phyloP scores from a whole-genome alignment of 1,284 basidiomycete genomes.

The Xerocomus amazonicus region DNA sequence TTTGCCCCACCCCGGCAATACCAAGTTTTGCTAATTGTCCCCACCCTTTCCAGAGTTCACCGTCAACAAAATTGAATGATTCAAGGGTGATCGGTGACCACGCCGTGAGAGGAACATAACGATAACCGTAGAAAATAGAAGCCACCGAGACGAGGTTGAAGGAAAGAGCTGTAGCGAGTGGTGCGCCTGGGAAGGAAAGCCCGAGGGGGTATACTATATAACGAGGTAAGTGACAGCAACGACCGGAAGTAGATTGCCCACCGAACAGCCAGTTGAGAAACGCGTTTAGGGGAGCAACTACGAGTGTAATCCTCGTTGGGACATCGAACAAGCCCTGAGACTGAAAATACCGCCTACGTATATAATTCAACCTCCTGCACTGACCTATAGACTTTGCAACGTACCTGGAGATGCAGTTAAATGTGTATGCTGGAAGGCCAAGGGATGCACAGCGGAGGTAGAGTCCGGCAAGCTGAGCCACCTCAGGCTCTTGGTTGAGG shows the following conservation, averaged over 20 bases:
- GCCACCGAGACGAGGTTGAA: conserved; percentile 80
- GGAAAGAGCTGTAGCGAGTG: conserved; percentile 84
- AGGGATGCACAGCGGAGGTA: conserved; percentile 80
- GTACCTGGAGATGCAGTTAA: conserved; percentile 68
- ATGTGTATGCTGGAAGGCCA: conserved; percentile 87
- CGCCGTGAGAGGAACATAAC: conserved; percentile 71
- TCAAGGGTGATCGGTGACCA: conserved; percentile 42
- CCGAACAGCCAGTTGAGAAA: conserved; percentile 86
- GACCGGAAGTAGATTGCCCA: conserved; percentile 25
- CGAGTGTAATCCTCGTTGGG: conserved; percentile 81
- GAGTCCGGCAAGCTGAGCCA: conserved; percentile 73
- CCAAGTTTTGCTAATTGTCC: conserved; percentile 74
- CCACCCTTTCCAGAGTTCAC: conserved; percentile 66
- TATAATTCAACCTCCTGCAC: not conserved
- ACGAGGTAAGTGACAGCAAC: conserved; percentile 6
- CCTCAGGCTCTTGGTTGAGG: conserved; percentile 85
- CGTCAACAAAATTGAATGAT: conserved; percentile 60
- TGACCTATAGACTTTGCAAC: conserved; percentile 10
- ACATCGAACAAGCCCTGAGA: conserved; percentile 85
- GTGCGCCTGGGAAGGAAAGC: conserved; percentile 92
- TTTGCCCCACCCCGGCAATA: conserved; percentile 67
- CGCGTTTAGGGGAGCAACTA: conserved; percentile 86
- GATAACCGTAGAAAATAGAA: conserved; percentile 71
- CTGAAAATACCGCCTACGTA: conserved; percentile 78
- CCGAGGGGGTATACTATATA: conserved; percentile 75